These are phyloP conservation scores for Metarhizium robertsii DNA, from an alignment of 2,329 filamentous ascomycete species.

Conservation along the genomic window DNA sequence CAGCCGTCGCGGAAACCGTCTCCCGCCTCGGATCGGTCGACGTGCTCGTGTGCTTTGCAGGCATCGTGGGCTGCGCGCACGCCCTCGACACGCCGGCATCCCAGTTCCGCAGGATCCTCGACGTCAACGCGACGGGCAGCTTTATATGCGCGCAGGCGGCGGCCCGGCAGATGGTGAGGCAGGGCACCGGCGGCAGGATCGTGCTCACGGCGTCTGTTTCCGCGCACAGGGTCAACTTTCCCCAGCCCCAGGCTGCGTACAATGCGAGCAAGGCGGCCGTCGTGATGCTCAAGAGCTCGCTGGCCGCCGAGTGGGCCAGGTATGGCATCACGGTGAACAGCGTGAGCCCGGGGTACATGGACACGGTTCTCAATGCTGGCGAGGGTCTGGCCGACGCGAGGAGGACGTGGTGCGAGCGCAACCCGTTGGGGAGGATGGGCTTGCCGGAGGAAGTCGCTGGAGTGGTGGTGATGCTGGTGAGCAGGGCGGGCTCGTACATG, in stretches of 20 bases:
- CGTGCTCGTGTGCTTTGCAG: conserved; percentile 34
- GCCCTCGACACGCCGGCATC: conserved; percentile 36
- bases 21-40: conserved; percentile 12
- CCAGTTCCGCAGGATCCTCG: conserved; percentile 54
- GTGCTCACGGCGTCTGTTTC: conserved; percentile 60
- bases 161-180: conserved; percentile 41
- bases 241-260: conserved; percentile 63
- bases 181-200: conserved; percentile 48
- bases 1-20: not conserved
- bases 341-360: conserved; percentile 68
- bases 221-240: conserved; percentile 60
- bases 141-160: conserved; percentile 62
- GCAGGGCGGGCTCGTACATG: conserved; percentile 28
- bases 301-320: conserved; percentile 62
- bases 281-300: conserved; percentile 49
- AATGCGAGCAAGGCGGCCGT: conserved; percentile 64
- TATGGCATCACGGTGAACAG: conserved; percentile 63
- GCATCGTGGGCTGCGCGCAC: conserved; percentile 53
- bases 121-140: conserved; percentile 62
- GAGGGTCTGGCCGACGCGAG: conserved; percentile 44
- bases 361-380: conserved; percentile 63
- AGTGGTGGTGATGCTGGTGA: conserved; percentile 50
- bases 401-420: conserved; percentile 46
- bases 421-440: conserved; percentile 59
- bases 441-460: conserved; percentile 53